Conservation (phyloP, 2,329 filamentous ascomycete genomes). For the Chaetoscypha palmicola region DNA sequence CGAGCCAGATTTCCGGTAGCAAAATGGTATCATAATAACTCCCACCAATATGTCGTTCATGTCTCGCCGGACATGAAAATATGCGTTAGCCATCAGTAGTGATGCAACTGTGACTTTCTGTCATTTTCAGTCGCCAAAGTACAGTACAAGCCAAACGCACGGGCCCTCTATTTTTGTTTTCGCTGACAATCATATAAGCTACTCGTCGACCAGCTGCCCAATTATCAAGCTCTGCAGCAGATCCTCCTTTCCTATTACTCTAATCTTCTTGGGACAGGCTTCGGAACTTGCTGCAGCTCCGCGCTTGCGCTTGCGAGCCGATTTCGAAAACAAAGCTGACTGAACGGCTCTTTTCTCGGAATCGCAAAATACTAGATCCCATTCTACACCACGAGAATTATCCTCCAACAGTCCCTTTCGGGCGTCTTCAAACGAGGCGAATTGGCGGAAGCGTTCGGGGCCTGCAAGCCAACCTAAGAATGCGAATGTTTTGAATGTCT, state of each 20-base stretch:
- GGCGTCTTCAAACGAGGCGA: conserved; percentile 59
- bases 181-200: neutral
- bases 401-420: conserved; percentile 48
- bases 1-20: neutral
- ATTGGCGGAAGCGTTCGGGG: conserved; percentile 58
- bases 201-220: conserved; percentile 55
- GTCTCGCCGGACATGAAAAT: neutral
- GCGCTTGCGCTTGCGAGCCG: conserved; percentile 39
- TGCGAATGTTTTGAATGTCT: conserved; percentile 63
- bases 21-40: conserved; percentile 2
- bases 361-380: conserved; percentile 77
- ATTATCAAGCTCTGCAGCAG: conserved; percentile 90
- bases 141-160: neutral
- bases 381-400: conserved; percentile 41
- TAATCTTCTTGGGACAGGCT: conserved; percentile 45
- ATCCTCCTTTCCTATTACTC: conserved; percentile 74
- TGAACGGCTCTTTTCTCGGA: conserved; percentile 44
- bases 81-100: neutral
- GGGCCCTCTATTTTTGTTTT: neutral
- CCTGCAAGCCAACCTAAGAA: conserved; percentile 78
- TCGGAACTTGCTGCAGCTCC: conserved; percentile 29
- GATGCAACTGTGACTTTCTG: no score
- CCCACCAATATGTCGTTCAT: neutral
- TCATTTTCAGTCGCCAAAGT: neutral
- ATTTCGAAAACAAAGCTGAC: conserved; percentile 27